These are phyloP conservation scores for Inonotus obliquus DNA, from an alignment of 1,284 basidiomycete species.

Conservation along the genomic window DNA sequence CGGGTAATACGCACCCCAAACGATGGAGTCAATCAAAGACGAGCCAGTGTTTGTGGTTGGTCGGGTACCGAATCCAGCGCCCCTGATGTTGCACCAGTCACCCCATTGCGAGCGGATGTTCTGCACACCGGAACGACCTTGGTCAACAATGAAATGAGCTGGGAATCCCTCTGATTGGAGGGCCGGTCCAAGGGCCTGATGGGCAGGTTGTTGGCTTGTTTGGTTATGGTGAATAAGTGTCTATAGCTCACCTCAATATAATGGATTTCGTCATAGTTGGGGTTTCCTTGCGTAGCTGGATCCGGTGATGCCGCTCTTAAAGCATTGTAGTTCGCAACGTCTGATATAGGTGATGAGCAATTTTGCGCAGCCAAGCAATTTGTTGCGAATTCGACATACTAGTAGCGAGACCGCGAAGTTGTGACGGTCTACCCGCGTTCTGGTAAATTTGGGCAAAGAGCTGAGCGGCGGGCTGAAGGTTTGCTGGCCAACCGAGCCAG, in stretches of 20 bases:
- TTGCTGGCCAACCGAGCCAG: slow-evolving; percentile 58
- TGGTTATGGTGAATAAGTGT: background rate
- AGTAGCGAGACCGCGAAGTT: slow-evolving; percentile 58
- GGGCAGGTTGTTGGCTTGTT: background rate
- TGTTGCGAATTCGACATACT: slow-evolving; percentile 26
- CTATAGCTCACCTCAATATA: slow-evolving; percentile 47
- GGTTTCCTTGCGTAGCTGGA: slow-evolving; percentile 52
- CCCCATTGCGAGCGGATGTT: slow-evolving; percentile 53
- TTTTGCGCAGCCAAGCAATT: background rate
- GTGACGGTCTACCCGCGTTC: slow-evolving; percentile 44
- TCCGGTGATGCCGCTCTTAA: slow-evolving; percentile 48
- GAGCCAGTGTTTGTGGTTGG: slow-evolving; percentile 55
- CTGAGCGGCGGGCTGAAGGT: slow-evolving; percentile 52
- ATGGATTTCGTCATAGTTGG: slow-evolving; percentile 57
- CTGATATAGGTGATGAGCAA: slow-evolving; percentile 14
- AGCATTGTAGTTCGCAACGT: slow-evolving; percentile 64
- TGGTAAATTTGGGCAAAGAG: slow-evolving; percentile 49
- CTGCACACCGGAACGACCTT: slow-evolving; percentile 57
- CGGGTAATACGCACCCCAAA: slow-evolving; percentile 38
- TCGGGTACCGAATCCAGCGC: slow-evolving; percentile 56
- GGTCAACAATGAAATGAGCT: slow-evolving; percentile 61
- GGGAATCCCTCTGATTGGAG: slow-evolving; percentile 46
- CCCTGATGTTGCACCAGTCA: slow-evolving; percentile 57
- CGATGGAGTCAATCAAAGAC: slow-evolving; percentile 53
- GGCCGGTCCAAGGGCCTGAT: slow-evolving; percentile 44